phyloP scores from a whole-genome alignment of 1,139 yeast species.

The Maudiozyma humilis region DNA sequence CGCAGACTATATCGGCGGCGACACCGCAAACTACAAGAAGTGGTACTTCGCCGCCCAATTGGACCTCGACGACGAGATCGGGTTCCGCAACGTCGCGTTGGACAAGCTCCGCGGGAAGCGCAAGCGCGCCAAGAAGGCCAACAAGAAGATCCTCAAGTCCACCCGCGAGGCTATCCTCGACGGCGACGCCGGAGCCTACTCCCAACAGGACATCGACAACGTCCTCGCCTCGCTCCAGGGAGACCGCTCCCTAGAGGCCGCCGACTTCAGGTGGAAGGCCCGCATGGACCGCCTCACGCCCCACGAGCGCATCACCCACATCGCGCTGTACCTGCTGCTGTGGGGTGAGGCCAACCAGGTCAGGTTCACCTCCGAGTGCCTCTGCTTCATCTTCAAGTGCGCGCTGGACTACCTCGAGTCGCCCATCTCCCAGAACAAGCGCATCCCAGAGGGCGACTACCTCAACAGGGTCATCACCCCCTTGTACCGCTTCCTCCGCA shows the following conservation, averaged over 20 bases:
- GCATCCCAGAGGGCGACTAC: constrained; percentile 93
- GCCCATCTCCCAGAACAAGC: constrained; percentile 82
- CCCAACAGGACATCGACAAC: constrained; percentile 38
- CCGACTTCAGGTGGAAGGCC: constrained; percentile 77
- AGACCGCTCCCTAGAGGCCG: constrained; percentile 71
- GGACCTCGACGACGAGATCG: constrained; percentile 75
- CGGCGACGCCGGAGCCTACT: constrained; percentile 29
- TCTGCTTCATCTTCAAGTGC: constrained; percentile 89
- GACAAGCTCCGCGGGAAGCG: constrained; percentile 57
- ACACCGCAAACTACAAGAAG: constrained; percentile 80
- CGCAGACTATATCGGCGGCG: constrained; percentile 96
- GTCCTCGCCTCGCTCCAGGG: constrained; percentile 68
- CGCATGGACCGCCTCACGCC: constrained; percentile 65
- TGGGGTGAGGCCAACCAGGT: constrained; percentile 99
- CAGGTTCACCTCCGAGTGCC: constrained; percentile 85
- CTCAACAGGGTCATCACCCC: constrained; percentile 90
- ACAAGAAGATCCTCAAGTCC: constrained; percentile 44
- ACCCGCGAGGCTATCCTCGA: constrained; percentile 15
- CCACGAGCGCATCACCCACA: constrained; percentile 78
- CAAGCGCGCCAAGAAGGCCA: constrained; percentile 47
- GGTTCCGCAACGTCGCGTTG: constrained; percentile 69
- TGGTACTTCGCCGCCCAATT: constrained; percentile 96
- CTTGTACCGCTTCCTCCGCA: constrained; percentile 77
- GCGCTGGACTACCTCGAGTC: constrained; percentile 82
- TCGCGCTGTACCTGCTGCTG: constrained; percentile 78